phyloP scores from a whole-genome alignment of 2,329 filamentous ascomycete species.

The Didymella sp. region DNA sequence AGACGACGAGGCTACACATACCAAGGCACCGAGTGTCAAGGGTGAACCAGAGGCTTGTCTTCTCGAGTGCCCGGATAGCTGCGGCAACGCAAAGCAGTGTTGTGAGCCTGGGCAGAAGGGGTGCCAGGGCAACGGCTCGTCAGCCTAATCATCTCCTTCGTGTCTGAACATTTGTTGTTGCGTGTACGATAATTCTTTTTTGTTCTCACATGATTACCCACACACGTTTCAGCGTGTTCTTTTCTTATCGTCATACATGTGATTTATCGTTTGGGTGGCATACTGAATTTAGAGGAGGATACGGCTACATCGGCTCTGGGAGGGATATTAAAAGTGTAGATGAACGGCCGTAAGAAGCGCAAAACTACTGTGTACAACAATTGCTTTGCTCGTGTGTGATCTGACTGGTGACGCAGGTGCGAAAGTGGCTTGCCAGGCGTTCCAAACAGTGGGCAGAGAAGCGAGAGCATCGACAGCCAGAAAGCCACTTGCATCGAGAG shows the following conservation, averaged over 20 bases:
- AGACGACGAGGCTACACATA: slow-evolving; percentile 42
- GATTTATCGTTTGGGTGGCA: not conserved
- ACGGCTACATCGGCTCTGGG: not conserved
- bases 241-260: slow-evolving; percentile 8
- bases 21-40: slow-evolving; percentile 48
- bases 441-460: not conserved
- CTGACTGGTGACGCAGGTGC: not conserved
- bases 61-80: slow-evolving; percentile 54
- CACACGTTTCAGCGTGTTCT: slow-evolving; percentile 1
- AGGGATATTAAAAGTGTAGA: slow-evolving; percentile 1
- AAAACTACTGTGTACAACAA: not conserved
- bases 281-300: not conserved
- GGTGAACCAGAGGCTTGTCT: slow-evolving; percentile 49
- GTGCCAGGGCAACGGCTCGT: slow-evolving; percentile 29
- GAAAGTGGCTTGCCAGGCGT: not conserved
- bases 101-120: slow-evolving; percentile 47
- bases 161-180: not conserved
- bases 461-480: not conserved
- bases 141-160: slow-evolving; percentile 16
- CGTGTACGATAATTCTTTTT: slow-evolving; percentile 20
- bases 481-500: not conserved
- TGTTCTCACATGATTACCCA: slow-evolving; percentile 2
- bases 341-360: slow-evolving; percentile 2
- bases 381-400: not conserved
- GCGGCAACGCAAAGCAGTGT: slow-evolving; percentile 52